Percentiles rank a stretch among this genome's conserved stretches.
Conservation (phyloP, 805 yeast genomes). For the Debaryomyces tyrocola region DNA sequence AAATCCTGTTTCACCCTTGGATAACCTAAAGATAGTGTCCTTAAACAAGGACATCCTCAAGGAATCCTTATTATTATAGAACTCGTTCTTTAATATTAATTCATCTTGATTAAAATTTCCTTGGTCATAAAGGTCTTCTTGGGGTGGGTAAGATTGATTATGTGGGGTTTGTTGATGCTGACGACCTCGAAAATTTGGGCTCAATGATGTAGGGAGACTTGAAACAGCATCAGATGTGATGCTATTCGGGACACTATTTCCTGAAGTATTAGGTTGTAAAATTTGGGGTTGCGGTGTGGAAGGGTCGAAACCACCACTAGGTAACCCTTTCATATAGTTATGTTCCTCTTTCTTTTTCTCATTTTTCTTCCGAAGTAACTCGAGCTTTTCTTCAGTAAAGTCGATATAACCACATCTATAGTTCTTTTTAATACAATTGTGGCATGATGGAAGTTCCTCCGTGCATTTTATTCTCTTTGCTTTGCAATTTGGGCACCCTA, state of each 20-base stretch:
- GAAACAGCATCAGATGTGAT: too few species aligned
- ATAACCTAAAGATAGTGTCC: too few species aligned
- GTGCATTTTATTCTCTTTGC: slow-evolving; percentile 43
- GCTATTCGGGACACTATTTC: background rate
- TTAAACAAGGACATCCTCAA: too few species aligned
- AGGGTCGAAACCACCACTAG: background rate
- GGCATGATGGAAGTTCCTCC: slow-evolving; percentile 43
- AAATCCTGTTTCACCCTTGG: too few species aligned
- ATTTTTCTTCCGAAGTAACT: slow-evolving; percentile 34
- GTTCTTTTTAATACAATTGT: slow-evolving; percentile 37
- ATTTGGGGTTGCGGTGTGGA: background rate
- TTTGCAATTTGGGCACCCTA: slow-evolving; percentile 44
- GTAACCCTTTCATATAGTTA: background rate
- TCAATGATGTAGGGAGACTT: too few species aligned
- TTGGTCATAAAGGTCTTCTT: too few species aligned
- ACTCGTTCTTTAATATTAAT: too few species aligned
- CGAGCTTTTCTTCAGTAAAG: slow-evolving; percentile 37
- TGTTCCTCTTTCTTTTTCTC: slow-evolving; percentile 13
- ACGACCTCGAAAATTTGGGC: background rate
- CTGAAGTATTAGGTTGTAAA: background rate
- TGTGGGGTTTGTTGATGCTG: background rate
- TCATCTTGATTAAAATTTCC: too few species aligned
- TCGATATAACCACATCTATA: slow-evolving; percentile 43
- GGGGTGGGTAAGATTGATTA: background rate
- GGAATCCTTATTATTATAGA: too few species aligned